Conservation (phyloP, 192 early-diverging fungal species). For the Gryganskiella cystojenkinii region DNA sequence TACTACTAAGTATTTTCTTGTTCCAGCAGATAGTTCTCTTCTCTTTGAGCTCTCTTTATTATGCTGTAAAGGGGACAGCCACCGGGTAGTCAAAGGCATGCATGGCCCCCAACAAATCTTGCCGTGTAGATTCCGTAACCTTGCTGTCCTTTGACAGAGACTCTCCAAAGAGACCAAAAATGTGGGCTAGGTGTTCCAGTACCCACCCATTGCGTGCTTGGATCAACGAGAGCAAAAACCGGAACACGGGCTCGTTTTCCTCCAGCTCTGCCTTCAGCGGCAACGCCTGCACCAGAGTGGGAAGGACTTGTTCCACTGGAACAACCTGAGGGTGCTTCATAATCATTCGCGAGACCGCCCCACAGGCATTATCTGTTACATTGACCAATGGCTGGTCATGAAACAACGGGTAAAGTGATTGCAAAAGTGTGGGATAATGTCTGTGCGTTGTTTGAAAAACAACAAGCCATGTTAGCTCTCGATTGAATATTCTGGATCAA, state of each 20-base stretch:
- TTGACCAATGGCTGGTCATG: conserved; percentile 57
- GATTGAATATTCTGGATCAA: too few species aligned
- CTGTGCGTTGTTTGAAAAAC: conserved; percentile 12
- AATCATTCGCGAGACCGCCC: conserved; percentile 79
- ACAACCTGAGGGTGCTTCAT: conserved; percentile 72
- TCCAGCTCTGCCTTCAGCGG: conserved; percentile 77
- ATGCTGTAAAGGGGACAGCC: background rate
- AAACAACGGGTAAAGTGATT: conserved; percentile 67
- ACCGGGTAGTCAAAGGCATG: conserved; percentile 53
- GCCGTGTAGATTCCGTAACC: conserved; percentile 58
- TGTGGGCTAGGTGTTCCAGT: conserved; percentile 58
- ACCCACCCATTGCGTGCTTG: conserved; percentile 61
- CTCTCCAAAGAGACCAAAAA: conserved; percentile 63
- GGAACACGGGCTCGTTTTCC: conserved; percentile 80
- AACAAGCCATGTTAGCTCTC: background rate
- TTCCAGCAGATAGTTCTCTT: background rate
- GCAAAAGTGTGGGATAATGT: conserved; percentile 69
- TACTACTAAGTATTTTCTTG: too few species aligned
- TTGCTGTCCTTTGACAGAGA: conserved; percentile 63
- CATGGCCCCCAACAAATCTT: conserved; percentile 62
- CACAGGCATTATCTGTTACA: conserved; percentile 77
- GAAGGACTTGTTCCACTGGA: conserved; percentile 76
- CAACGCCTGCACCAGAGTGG: conserved; percentile 69
- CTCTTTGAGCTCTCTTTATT: background rate
- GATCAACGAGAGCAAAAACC: conserved; percentile 72